Percentiles rank a stretch among this genome's conserved stretches.
Conservation (phyloP, 352 stramenopile genomes). For the Phytophthora megakarya region DNA sequence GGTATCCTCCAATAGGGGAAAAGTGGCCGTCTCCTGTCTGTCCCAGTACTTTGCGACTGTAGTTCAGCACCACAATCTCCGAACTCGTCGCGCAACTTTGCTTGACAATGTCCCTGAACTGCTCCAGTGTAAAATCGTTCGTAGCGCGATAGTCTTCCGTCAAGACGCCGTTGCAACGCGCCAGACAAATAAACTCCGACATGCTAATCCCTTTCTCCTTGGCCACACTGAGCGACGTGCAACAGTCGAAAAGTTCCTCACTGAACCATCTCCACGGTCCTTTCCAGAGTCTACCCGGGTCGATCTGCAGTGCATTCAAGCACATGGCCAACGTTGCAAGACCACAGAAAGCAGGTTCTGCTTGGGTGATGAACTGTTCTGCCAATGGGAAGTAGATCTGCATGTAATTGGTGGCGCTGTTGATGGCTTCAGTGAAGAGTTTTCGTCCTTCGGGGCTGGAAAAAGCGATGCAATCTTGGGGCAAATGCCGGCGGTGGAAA, state of each 20-base stretch:
- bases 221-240: slow-evolving; percentile 67
- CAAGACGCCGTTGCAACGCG: slow-evolving; percentile 64
- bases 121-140: slow-evolving; percentile 55
- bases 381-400: slow-evolving; percentile 94
- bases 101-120: slow-evolving; percentile 74
- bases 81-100: slow-evolving; percentile 68
- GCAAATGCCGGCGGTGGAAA: slow-evolving; percentile 87
- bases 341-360: slow-evolving; percentile 92
- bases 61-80: slow-evolving; percentile 93
- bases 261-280: slow-evolving; percentile 84
- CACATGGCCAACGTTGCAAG: slow-evolving; percentile 87
- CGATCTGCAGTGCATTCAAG: slow-evolving; percentile 77
- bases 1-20: slow-evolving; percentile 95
- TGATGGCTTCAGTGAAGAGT: slow-evolving; percentile 87
- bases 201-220: slow-evolving; percentile 80
- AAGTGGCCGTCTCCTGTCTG: slow-evolving; percentile 98
- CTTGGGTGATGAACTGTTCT: slow-evolving; percentile 90
- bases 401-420: slow-evolving; percentile 69
- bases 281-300: slow-evolving; percentile 80
- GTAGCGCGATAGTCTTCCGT: slow-evolving; percentile 50
- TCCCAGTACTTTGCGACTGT: slow-evolving; percentile 87
- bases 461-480: slow-evolving; percentile 81
- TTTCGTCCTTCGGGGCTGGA: slow-evolving; percentile 80
- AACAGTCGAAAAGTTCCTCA: slow-evolving; percentile 85
- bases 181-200: slow-evolving; percentile 72